Evolutionary conservation across 768 basidiomycete species (phyloP), one percentile per base, ranked within the genome.

Genomic region (Termitomyces sp.): DNA sequence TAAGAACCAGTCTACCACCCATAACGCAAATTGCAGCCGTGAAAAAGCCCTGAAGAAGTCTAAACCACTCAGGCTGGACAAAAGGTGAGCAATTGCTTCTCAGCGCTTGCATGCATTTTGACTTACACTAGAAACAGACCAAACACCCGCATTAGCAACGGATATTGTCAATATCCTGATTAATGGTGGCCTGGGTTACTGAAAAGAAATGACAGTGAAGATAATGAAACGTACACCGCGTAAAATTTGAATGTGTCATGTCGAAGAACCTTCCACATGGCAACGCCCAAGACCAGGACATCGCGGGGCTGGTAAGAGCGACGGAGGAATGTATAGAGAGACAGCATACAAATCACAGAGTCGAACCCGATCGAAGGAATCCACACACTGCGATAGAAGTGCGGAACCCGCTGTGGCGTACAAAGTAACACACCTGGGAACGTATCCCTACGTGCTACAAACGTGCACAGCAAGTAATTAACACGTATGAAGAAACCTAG

Each of bases 241-340:
- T 67, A 69, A 61, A 68, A 72, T 24, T 65, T 48, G 26, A 72
- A 47, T 33, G 64, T 67, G 56, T 70, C 69, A 27, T 64, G 53
- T n/a, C 67, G 45, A 26, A 72, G 62, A 34, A 64, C 60, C 9
- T 59, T 58, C 63, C 65, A 63, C 48, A 70, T 59, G 7, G 46
- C 56, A 47, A 47, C 62, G 26, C 52, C 51, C 24, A 53, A 26
- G 20, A 42, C 30, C 5, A 49, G 33, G 18, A 62, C 47, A 27
- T 48, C 61, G 12, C 43, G 52, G 6, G 56, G 40, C 36, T 55
- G 47, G 6, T 50, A 37, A 9, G 59, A 30, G 46, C 64, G 65
- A 33, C 58, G 59, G 24, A 67, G 37, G 27, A 60, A 59, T 40
- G 61, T 52, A 45, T 64, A 55, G 5, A 67, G 22, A 44, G 64